Conservation (phyloP, 108 stramenopile genomes). For the Skeletonema menzelii region DNA sequence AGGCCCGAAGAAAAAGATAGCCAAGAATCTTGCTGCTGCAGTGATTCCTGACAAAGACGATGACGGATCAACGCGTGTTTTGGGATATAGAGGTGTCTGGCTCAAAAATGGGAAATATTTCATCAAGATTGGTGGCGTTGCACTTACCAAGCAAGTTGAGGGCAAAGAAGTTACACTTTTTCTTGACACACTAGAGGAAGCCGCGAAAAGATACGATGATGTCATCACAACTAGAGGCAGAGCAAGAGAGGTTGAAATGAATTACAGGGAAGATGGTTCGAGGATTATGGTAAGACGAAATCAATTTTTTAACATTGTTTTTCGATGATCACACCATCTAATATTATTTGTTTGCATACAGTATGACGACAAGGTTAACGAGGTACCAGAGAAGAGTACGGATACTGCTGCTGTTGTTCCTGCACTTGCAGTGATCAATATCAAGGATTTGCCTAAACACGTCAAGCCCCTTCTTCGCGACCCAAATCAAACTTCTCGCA, state of each 20-base stretch:
- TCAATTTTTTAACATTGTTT: not conserved
- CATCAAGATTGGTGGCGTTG: constrained; percentile 66
- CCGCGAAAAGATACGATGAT: constrained; percentile 70
- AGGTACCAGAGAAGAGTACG: constrained; percentile 9
- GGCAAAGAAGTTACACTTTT: constrained; percentile 15
- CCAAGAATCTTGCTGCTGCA: constrained; percentile 22
- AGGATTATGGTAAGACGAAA: constrained; percentile 42
- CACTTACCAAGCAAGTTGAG: constrained; percentile 12
- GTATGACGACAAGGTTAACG: constrained; percentile 15
- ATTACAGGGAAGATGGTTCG: constrained; percentile 70
- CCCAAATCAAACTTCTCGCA: constrained; percentile 81
- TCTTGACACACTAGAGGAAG: constrained; percentile 70
- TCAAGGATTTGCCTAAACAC: constrained; percentile 77
- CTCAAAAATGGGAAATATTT: constrained; percentile 71
- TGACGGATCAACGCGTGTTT: constrained; percentile 62
- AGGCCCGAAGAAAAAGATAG: constrained; percentile 51
- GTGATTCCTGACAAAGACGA: constrained; percentile 57
- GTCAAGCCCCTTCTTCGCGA: constrained; percentile 87
- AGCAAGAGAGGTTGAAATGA: constrained; percentile 47
- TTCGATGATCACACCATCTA: not conserved
- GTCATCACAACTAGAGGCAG: constrained; percentile 30
- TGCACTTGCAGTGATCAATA: constrained; percentile 74
- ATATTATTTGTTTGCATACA: not conserved
- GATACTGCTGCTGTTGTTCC: constrained; percentile 40
- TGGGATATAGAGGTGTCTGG: constrained; percentile 80